Evolutionary conservation across 768 basidiomycete species (phyloP).

Genomic region (Scleroderma bovista): DNA sequence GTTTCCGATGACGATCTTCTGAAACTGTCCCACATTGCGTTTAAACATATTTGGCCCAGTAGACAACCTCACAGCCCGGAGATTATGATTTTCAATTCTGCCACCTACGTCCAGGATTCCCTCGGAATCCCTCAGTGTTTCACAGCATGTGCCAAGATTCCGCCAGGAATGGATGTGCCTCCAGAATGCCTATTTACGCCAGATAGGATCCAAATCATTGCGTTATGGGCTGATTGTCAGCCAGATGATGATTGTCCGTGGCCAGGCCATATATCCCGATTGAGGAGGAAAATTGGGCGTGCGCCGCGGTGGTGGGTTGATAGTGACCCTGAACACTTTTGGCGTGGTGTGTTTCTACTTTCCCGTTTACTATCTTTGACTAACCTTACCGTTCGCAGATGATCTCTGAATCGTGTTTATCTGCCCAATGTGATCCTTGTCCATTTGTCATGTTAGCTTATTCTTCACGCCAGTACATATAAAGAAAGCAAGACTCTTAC

Average conservation of each 20-base stretch:
- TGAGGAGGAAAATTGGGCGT: neutral
- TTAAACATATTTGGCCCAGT: neutral
- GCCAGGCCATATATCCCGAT: neutral
- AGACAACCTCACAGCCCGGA: neutral
- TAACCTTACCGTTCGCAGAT: too few species aligned
- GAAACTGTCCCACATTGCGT: neutral
- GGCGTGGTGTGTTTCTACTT: neutral
- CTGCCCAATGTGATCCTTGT: too few species aligned
- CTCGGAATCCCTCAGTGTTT: neutral
- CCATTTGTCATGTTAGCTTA: too few species aligned
- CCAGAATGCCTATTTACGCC: neutral
- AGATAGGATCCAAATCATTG: neutral
- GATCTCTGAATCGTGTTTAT: too few species aligned
- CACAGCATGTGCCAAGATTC: neutral
- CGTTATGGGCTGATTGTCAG: neutral
- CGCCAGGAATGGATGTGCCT: neutral
- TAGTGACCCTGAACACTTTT: neutral
- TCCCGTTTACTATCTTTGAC: too few species aligned
- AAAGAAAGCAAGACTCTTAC: too few species aligned
- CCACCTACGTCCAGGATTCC: neutral
- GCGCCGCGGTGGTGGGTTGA: constrained; percentile 1
- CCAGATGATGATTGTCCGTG: neutral
- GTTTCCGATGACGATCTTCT: neutral
- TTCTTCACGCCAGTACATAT: too few species aligned
- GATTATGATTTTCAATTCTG: neutral